Evolutionary conservation across 1,284 basidiomycete species (phyloP).

Genomic region (Cutaneotrichosporon arboriforme): DNA sequence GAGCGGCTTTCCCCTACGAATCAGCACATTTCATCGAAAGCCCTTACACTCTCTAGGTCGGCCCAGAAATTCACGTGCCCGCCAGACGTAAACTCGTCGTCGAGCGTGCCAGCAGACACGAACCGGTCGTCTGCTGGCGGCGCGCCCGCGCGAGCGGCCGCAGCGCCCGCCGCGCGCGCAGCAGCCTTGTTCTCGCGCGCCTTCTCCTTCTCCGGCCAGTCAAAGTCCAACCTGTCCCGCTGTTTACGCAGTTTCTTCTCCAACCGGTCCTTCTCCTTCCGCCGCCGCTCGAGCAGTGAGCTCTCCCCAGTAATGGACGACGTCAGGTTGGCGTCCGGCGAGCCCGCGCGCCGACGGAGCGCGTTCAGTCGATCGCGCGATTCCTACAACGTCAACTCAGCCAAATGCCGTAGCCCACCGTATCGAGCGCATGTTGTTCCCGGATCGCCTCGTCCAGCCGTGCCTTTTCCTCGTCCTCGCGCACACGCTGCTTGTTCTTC

Average conservation of each 20-base stretch:
- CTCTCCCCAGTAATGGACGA: slow-evolving; percentile 18
- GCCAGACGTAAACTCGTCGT: slow-evolving; percentile 16
- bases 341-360: slow-evolving; percentile 36
- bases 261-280: slow-evolving; percentile 27
- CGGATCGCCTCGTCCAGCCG: slow-evolving; percentile 32
- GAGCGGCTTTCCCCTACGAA: slow-evolving; percentile 3
- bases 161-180: slow-evolving; percentile 5
- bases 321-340: slow-evolving; percentile 26
- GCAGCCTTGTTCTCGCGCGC: slow-evolving; percentile 5
- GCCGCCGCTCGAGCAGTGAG: slow-evolving; percentile 31
- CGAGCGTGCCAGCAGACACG: slow-evolving; percentile 11
- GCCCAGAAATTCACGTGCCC: slow-evolving; percentile 49
- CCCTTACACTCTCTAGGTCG: slow-evolving; percentile 38
- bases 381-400: slow-evolving; percentile 20
- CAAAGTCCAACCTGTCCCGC: slow-evolving; percentile 36
- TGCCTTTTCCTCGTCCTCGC: slow-evolving; percentile 48
- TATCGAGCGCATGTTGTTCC: slow-evolving; percentile 38
- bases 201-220: slow-evolving; percentile 37
- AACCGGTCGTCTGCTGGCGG: background rate
- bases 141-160: too few relatives aligned
- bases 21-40: background rate
- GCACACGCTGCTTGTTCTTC: slow-evolving; percentile 48
- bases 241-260: slow-evolving; percentile 14
- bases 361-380: slow-evolving; percentile 33
- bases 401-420: slow-evolving; percentile 19